A percentile compares a stretch with the other conserved stretches of the same genome.
phyloP scores from a whole-genome alignment of 2,329 filamentous ascomycete species.

The Curvularia sp. region DNA sequence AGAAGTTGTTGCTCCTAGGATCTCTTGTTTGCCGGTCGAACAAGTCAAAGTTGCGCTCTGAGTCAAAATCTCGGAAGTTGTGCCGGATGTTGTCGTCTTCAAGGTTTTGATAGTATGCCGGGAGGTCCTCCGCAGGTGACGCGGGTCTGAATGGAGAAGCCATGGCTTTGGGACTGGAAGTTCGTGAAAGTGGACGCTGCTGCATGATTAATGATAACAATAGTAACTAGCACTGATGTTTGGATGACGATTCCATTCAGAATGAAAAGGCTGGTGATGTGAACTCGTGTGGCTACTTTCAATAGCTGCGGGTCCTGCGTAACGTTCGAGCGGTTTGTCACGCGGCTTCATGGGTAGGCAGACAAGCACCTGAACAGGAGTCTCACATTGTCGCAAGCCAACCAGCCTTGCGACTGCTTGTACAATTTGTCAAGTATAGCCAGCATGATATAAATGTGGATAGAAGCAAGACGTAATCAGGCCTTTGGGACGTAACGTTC shows the following conservation, averaged over 20 bases:
- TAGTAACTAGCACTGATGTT: conserved; percentile 8
- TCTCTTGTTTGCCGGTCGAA: conserved; percentile 54
- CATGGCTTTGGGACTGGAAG: conserved; percentile 24
- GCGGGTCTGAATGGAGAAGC: conserved; percentile 38
- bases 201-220: conserved; percentile 2
- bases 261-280: conserved; percentile 19
- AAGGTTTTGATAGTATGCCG: conserved; percentile 46
- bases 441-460: background rate
- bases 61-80: conserved; percentile 63
- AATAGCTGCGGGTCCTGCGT: conserved; percentile 26
- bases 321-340: conserved; percentile 35
- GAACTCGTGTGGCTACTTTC: conserved; percentile 37
- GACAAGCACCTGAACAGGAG: conserved; percentile 29
- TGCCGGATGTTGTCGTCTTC: conserved; percentile 42
- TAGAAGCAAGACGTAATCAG: background rate
- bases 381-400: conserved; percentile 26
- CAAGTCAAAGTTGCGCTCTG: conserved; percentile 54
- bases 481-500: background rate
- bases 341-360: conserved; percentile 23
- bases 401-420: conserved; percentile 10
- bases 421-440: conserved; percentile 5
- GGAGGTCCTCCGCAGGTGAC: conserved; percentile 39
- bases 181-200: conserved; percentile 3
- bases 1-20: conserved; percentile 62
- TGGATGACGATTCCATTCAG: conserved; percentile 13